Conservation (phyloP, 106 monocot species). For the Acorus calamus region DNA sequence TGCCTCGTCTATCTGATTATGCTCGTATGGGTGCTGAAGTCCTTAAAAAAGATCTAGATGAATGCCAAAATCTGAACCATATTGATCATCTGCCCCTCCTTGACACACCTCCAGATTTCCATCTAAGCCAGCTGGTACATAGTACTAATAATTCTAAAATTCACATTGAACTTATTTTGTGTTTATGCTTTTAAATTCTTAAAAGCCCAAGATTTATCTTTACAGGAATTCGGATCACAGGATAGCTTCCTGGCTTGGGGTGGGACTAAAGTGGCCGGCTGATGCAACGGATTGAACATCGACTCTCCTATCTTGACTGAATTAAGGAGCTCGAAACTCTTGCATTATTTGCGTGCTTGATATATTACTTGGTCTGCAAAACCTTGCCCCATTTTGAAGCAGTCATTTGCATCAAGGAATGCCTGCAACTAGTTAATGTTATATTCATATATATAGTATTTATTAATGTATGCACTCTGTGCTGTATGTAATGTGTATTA, state of each 20-base stretch:
- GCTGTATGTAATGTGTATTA: too few relatives aligned
- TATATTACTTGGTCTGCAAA: too few relatives aligned
- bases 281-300: too few relatives aligned
- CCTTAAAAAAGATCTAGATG: constrained; percentile 75
- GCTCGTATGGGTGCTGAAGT: constrained; percentile 45
- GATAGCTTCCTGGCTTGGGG: constrained; percentile 58
- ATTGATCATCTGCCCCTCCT: constrained; percentile 22
- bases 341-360: too few relatives aligned
- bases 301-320: too few relatives aligned
- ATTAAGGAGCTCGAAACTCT: too few relatives aligned
- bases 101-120: constrained; percentile 49
- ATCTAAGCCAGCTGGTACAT: constrained; percentile 76
- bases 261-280: constrained; percentile 20
- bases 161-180: too few relatives aligned
- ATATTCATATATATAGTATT: too few relatives aligned
- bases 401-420: too few relatives aligned
- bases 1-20: constrained; percentile 59
- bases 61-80: constrained; percentile 44
- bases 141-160: background rate
- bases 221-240: constrained; percentile 90
- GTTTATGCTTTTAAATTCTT: background rate
- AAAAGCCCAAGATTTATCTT: background rate
- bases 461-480: too few relatives aligned
- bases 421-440: too few relatives aligned
- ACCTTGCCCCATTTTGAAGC: too few relatives aligned